Conservation (phyloP, 2,329 filamentous ascomycete species). For the Helminthosporium solani region DNA sequence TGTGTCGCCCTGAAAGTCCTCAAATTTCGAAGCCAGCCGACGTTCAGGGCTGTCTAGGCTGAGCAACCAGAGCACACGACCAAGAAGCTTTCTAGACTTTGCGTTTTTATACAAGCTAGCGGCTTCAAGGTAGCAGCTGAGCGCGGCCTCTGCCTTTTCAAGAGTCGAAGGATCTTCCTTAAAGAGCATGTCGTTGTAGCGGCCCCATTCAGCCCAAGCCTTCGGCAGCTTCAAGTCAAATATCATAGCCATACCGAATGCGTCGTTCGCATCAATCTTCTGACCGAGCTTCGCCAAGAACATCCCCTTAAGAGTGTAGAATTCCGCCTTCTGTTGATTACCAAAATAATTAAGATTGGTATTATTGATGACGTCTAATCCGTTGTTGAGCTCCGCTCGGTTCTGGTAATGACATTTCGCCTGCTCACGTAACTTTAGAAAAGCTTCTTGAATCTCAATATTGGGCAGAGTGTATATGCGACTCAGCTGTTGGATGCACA, state of each 20-base stretch:
- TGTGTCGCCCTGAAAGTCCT: conserved; percentile 95
- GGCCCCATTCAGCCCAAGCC: conserved; percentile 98
- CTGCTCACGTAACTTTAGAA: conserved; percentile 96
- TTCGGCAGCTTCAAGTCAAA: conserved; percentile 95
- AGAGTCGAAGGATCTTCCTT: conserved; percentile 84
- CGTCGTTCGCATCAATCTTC: conserved; percentile 86
- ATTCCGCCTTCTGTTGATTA: conserved; percentile 92
- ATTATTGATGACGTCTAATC: conserved; percentile 98
- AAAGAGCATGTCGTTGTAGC: conserved; percentile 96
- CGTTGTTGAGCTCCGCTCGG: conserved; percentile 83
- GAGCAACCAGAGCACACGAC: conserved; percentile 90
- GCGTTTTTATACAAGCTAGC: conserved; percentile 96
- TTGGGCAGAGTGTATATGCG: conserved; percentile 98
- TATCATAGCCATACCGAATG: conserved; percentile 91
- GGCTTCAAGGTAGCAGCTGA: conserved; percentile 95
- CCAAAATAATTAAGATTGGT: conserved; percentile 99
- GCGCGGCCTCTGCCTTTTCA: conserved; percentile 81
- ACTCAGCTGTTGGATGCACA: conserved; percentile 95
- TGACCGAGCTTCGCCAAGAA: conserved; percentile 93
- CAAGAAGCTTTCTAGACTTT: conserved; percentile 91
- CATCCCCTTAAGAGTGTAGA: conserved; percentile 99
- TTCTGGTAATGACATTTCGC: conserved; percentile 99
- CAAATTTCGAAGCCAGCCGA: conserved; percentile 80
- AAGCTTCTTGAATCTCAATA: conserved; percentile 99
- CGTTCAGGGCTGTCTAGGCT: conserved; percentile 89